Evolutionary conservation across 2,329 filamentous ascomycete species (phyloP).

Genomic region (Nemania sp.): DNA sequence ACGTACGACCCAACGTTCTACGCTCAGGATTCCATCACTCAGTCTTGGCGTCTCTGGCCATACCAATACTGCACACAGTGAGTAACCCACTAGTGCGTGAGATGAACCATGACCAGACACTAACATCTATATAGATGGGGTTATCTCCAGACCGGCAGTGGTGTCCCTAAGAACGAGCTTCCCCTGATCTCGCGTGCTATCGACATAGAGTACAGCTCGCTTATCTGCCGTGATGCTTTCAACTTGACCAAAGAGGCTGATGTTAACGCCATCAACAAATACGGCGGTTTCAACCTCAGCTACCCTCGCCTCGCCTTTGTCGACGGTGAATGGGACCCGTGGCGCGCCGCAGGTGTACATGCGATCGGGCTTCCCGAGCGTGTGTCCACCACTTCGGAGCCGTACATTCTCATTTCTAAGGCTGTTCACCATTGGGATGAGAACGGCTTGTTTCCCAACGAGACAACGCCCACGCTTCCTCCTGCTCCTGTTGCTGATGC

Average conservation of each 20-base stretch:
- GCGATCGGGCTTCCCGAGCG: slow-evolving; percentile 70
- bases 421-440: slow-evolving; percentile 87
- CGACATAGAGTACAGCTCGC: slow-evolving; percentile 70
- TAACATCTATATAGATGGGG: slow-evolving; percentile 70
- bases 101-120: neutral
- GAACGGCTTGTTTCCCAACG: slow-evolving; percentile 73
- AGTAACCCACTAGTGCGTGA: slow-evolving; percentile 41
- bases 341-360: slow-evolving; percentile 80
- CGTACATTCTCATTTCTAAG: slow-evolving; percentile 75
- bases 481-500: slow-evolving; percentile 68
- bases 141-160: slow-evolving; percentile 79
- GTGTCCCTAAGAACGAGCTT: slow-evolving; percentile 71
- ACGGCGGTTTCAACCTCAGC: slow-evolving; percentile 78
- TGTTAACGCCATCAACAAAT: slow-evolving; percentile 76
- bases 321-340: slow-evolving; percentile 83
- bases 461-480: slow-evolving; percentile 69
- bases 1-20: slow-evolving; percentile 53
- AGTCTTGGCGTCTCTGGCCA: slow-evolving; percentile 61
- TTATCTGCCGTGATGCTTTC: slow-evolving; percentile 75
- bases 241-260: slow-evolving; percentile 74
- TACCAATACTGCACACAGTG: slow-evolving; percentile 69
- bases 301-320: slow-evolving; percentile 82
- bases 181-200: slow-evolving; percentile 79
- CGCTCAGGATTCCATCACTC: slow-evolving; percentile 52
- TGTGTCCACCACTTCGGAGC: slow-evolving; percentile 71